Percentiles rank a stretch among this genome's conserved stretches.
phyloP scores from a whole-genome alignment of 148 eudicot species.

The Pouteria glomerata region DNA sequence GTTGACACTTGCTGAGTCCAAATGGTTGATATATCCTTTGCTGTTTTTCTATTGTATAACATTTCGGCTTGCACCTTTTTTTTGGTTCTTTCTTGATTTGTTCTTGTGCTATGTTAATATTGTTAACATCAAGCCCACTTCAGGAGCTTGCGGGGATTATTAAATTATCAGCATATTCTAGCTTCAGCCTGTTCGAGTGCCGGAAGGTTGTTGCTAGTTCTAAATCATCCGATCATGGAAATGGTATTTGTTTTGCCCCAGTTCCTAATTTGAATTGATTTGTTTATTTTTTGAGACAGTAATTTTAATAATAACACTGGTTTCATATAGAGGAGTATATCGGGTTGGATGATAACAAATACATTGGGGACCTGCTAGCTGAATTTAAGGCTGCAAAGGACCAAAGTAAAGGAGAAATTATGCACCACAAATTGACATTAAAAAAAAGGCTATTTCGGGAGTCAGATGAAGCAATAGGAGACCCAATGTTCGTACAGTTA shows the following conservation, averaged over 20 bases:
- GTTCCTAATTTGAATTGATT: neutral
- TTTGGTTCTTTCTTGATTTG: neutral
- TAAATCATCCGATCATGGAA: constrained; percentile 83
- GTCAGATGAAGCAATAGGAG: constrained; percentile 91
- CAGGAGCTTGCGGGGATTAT: constrained; percentile 97
- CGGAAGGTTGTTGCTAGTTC: constrained; percentile 85
- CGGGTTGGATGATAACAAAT: constrained; percentile 91
- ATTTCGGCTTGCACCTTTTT: neutral
- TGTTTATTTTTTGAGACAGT: neutral
- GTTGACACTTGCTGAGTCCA: neutral
- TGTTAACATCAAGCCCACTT: constrained; percentile 15
- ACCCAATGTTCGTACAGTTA: constrained; percentile 96
- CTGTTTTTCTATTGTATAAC: neutral
- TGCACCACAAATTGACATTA: constrained; percentile 88
- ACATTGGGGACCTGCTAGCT: constrained; percentile 88
- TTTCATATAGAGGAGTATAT: constrained; percentile 73
- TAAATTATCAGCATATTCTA: constrained; percentile 75
- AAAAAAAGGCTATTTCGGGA: constrained; percentile 94
- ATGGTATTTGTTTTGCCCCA: constrained; percentile 43
- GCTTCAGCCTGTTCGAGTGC: constrained; percentile 93
- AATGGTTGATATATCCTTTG: neutral
- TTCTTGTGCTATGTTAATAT: constrained; percentile 3
- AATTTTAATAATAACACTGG: no score
- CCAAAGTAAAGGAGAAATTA: constrained; percentile 88
- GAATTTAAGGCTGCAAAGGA: constrained; percentile 96